These are phyloP conservation scores for Monosporascus cannonballus DNA, from an alignment of 2,329 filamentous ascomycete genomes.

Conservation along the genomic window DNA sequence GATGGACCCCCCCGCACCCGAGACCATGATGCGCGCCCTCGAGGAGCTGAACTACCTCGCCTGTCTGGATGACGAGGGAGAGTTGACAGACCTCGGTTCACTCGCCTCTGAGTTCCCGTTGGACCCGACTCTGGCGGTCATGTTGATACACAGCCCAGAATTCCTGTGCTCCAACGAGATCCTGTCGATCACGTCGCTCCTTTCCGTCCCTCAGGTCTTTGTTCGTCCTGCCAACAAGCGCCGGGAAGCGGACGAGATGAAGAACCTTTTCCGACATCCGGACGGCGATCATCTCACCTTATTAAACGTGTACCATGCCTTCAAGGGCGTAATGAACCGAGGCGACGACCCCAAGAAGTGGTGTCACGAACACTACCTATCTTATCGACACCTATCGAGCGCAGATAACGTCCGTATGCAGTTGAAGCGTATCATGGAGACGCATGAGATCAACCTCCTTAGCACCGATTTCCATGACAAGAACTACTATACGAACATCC, in stretches of 20 bases:
- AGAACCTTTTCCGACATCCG: slow-evolving; percentile 82
- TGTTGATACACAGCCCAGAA: slow-evolving; percentile 95
- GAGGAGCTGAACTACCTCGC: slow-evolving; percentile 97
- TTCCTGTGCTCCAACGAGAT: slow-evolving; percentile 99
- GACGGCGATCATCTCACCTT: slow-evolving; percentile 95
- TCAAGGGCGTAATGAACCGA: slow-evolving; percentile 69
- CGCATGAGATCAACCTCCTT: slow-evolving; percentile 75
- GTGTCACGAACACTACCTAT: slow-evolving; percentile 97
- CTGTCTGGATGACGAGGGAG: slow-evolving; percentile 92
- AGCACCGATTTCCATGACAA: slow-evolving; percentile 91
- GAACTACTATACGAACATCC: slow-evolving; percentile 97
- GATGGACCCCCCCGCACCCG: slow-evolving; percentile 96
- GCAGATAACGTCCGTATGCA: slow-evolving; percentile 92
- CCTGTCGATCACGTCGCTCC: slow-evolving; percentile 84
- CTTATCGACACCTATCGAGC: slow-evolving; percentile 78
- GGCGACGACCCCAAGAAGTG: slow-evolving; percentile 72
- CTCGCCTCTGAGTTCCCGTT: slow-evolving; percentile 93
- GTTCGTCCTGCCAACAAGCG: slow-evolving; percentile 78
- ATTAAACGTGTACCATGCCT: slow-evolving; percentile 96
- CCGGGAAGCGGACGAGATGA: slow-evolving; percentile 96
- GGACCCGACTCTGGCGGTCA: slow-evolving; percentile 89
- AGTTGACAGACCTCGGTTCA: slow-evolving; percentile 78
- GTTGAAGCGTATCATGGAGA: slow-evolving; percentile 95
- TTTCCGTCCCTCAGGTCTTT: slow-evolving; percentile 93
- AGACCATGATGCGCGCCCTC: slow-evolving; percentile 95